Evolutionary conservation across 352 stramenopile genomes (phyloP), one percentile per base, ranked within the genome.

Genomic region (Pythium angustatum): DNA sequence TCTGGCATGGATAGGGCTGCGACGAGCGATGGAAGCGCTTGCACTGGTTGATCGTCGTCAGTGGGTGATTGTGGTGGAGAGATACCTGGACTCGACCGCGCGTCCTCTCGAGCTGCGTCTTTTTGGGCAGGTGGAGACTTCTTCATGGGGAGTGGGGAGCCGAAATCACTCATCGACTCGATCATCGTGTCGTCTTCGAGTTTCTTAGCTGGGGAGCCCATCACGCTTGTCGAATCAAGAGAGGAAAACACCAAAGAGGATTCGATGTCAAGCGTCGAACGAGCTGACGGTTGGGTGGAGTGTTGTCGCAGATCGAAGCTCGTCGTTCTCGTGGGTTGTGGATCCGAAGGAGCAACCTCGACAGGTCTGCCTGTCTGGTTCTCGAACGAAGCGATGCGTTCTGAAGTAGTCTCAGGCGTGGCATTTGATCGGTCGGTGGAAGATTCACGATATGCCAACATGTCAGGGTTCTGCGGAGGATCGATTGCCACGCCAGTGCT

Each of bases 1-100:
- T 91, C 79, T 1, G 74, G 59, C 62, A 78, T 75, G 0, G 80
- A 82, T 10, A 88, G 44, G 17, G 76, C 77, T 43, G 83, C 69
- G 10, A 75, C 76, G 12, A 64, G 61, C 5, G 58, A 71, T 8
- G 41, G 24, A 9, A 61, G 55, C 17, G 43, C 28, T 17, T 58
- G 55, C 22, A n/a, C 19, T 21, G 14, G 0, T 15, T 40, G 11
- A 0, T 64, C n/a, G 11, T 47, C 14, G 2, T 43, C 8, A 10
- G 30, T 60, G 9, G 55, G 30, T 28, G 54, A 66, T 15, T 27
- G 38, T 43, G 36, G 48, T 36, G 41, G 41, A 11, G 28, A 22
- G 11, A 44, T 21, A 30, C 3, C 14, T 15, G 17, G 17, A 21
- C 8, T n/a, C 2, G 40, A 27, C 40, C 10, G 24, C 0, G n/a